Base-by-base conservation (phyloP, 1,139 yeast genomes). In the Yamadazyma triangularis region DNA sequence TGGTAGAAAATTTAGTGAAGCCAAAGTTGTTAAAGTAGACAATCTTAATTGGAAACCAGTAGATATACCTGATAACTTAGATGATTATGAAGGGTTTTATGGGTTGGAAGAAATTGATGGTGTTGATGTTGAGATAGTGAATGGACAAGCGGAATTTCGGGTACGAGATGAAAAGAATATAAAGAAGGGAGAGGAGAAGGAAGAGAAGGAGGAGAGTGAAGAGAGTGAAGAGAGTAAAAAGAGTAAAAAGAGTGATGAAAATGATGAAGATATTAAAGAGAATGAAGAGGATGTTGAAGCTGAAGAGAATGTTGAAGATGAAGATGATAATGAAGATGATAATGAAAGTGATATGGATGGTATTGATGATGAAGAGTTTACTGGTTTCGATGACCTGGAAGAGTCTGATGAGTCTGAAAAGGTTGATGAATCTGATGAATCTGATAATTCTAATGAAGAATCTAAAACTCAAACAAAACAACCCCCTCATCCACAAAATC, bases 91-190 rank as follows among this genome's bases (percentile, higher is more conserved):
- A 47, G 96, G 96, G 0, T 81, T 88, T 44, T 86, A 79, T 56
- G 98, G 96, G 0, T 60, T 91, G 25, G 97, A 91, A 55, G 98
- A 91, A 53, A 73, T 91, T 32, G 96, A 88, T 32, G 96, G 96
- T 16, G 96, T 89, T 15, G 89, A 75, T 46, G 89, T 89, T 4
- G 74, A 74, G 40, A 67, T 77, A 33, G 75, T 77, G 3, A 65
- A 77, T 34, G 95, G 94, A 11, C 64, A 66, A 38, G 77, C 81
- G 0, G 72, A 73, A 42, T 85, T 85, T 47, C 57, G 75, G 15
- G 75, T 78, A 4, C 68, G 64, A 31, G 79, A 75, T 25, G 59
- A 62, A 8, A 39, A 16, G 41, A 45, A 21, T 41, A 29, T 26
- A 36, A 41, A 28, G 39, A 21, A 4, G 24, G 10, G 13, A 35